phyloP scores from a whole-genome alignment of 169 alveolate species.

The Ichthyophthirius multifiliis region DNA sequence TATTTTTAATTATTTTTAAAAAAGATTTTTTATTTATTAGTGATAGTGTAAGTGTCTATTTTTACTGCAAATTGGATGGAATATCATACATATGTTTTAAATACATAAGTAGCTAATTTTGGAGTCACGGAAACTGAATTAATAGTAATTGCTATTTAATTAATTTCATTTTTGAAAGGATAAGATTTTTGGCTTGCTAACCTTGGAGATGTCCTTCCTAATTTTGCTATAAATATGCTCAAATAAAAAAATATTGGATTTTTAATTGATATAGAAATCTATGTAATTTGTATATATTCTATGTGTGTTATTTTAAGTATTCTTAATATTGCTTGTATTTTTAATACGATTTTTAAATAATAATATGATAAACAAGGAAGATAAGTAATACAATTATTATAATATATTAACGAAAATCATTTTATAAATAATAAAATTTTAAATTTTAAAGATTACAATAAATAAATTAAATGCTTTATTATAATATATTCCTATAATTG shows the following conservation, averaged over 20 bases:
- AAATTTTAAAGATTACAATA: background rate
- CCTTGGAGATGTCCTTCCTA: background rate
- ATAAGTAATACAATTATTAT: background rate
- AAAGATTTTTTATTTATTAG: background rate
- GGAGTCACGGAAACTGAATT: constrained; percentile 45
- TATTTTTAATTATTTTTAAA: too few relatives aligned
- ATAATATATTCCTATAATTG: background rate
- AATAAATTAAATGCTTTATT: background rate
- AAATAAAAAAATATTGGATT: background rate
- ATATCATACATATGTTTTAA: constrained; percentile 28
- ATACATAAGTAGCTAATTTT: constrained; percentile 37
- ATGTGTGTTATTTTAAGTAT: background rate
- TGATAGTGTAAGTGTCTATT: background rate
- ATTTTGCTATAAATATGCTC: too few relatives aligned
- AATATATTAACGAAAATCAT: background rate
- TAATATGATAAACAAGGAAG: background rate
- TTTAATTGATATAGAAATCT: background rate
- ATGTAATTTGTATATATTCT: background rate
- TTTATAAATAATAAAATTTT: background rate
- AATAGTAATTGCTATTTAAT: constrained; percentile 9
- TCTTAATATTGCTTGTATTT: background rate
- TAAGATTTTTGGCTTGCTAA: constrained; percentile 4
- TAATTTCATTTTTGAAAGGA: constrained; percentile 22
- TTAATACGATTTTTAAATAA: background rate
- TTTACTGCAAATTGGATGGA: constrained; percentile 23